Conservation (phyloP, 2,329 filamentous ascomycete species). For the Chrysosporium keratinophilum region DNA sequence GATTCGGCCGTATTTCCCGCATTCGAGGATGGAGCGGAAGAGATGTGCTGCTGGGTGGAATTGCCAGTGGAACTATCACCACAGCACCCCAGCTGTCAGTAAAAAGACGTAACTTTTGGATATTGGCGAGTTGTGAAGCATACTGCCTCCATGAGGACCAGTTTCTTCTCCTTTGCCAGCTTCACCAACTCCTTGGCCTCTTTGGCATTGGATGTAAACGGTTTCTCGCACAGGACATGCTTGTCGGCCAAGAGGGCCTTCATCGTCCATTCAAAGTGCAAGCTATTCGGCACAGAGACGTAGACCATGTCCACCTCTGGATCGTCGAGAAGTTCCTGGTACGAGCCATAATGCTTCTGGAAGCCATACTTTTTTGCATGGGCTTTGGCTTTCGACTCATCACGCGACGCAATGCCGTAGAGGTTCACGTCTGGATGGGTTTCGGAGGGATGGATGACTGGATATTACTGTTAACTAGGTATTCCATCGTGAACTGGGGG, state of each 20-base stretch:
- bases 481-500: not conserved
- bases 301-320: conserved; percentile 41
- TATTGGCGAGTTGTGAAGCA: conserved; percentile 22
- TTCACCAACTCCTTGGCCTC: conserved; percentile 39
- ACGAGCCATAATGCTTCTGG: conserved; percentile 30
- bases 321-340: conserved; percentile 19
- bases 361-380: conserved; percentile 45
- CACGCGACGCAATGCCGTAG: conserved; percentile 44
- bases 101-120: not conserved
- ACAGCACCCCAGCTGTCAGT: too few relatives aligned
- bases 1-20: conserved; percentile 26
- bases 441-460: conserved; percentile 38
- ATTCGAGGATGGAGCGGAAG: conserved; percentile 29
- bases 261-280: conserved; percentile 39
- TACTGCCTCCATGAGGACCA: conserved; percentile 44
- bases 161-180: conserved; percentile 27
- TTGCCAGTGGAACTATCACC: conserved; percentile 29
- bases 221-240: conserved; percentile 26
- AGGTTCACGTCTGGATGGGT: conserved; percentile 47
- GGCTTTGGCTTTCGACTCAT: conserved; percentile 37
- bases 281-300: conserved; percentile 37
- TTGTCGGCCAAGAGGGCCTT: conserved; percentile 24
- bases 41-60: conserved; percentile 35
- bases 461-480: not conserved
- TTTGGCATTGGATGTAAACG: conserved; percentile 22